These are phyloP conservation scores for Paramecium biaurelia DNA, from an alignment of 73 alveolate genomes.

Conservation along the genomic window DNA sequence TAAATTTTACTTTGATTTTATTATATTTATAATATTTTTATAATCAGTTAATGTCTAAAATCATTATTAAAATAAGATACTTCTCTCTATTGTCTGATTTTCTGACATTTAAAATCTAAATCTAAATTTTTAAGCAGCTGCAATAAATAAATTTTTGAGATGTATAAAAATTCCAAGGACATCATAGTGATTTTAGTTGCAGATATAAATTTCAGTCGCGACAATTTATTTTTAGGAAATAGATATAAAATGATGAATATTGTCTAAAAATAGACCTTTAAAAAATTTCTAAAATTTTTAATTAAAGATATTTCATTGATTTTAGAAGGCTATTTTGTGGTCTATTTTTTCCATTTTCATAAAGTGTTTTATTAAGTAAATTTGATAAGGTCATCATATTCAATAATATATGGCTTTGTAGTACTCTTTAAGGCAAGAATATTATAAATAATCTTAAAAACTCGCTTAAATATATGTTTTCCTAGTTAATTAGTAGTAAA, in stretches of 20 bases:
- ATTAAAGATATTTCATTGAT: neutral
- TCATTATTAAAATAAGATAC: neutral
- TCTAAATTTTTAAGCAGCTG: neutral
- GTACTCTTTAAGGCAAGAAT: neutral
- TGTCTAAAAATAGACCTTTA: neutral
- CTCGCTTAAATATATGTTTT: neutral
- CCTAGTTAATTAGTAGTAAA: neutral
- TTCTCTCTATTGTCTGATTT: neutral
- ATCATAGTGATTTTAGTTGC: neutral
- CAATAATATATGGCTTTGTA: neutral
- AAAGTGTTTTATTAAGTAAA: neutral
- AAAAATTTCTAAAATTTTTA: no score
- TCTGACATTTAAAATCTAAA: neutral
- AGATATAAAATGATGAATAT: no score
- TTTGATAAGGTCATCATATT: neutral
- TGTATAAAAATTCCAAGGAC: neutral
- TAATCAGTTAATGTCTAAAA: neutral
- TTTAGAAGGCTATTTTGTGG: neutral
- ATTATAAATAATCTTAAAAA: no score
- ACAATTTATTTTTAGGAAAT: neutral
- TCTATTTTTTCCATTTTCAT: neutral
- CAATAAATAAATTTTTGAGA: no score
- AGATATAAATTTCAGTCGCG: neutral
- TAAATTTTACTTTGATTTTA: neutral
- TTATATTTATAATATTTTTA: neutral